Evolutionary conservation across 2,329 filamentous ascomycete species (phyloP).

Genomic region (Aspergillus uvarum): DNA sequence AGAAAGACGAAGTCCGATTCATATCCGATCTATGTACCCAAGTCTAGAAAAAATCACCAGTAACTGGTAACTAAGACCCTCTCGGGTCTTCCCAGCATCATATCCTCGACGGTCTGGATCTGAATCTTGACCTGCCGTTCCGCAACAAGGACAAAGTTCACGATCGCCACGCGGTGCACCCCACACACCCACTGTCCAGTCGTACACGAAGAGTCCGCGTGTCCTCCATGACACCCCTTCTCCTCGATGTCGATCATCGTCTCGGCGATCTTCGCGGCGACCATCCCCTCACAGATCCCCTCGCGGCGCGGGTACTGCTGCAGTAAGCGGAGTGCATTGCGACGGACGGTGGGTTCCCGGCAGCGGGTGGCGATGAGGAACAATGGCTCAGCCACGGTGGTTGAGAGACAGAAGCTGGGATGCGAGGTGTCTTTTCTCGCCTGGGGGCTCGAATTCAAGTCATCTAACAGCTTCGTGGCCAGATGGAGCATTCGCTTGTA

Average conservation of each 20-base stretch:
- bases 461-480: neutral
- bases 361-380: conserved; percentile 1
- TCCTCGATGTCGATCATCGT: conserved; percentile 1
- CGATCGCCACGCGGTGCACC: neutral
- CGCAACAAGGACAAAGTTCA: neutral
- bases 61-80: neutral
- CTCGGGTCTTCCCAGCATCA: neutral
- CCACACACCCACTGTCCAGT: neutral
- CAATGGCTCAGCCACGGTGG: conserved; percentile 1
- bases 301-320: conserved; percentile 1
- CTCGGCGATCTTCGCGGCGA: neutral
- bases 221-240: neutral
- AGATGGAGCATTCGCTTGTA: neutral
- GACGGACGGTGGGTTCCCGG: conserved; percentile 1
- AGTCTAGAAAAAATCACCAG: neutral
- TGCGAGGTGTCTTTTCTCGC: neutral
- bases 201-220: neutral
- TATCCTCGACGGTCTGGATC: conserved; percentile 22
- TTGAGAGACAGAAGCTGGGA: neutral
- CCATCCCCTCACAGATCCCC: conserved; percentile 6
- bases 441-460: neutral
- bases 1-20: too few species aligned
- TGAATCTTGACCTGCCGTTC: conserved; percentile 1
- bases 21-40: neutral
- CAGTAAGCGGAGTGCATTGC: neutral